These are phyloP conservation scores for Cinnamomum micranthum DNA, from an alignment of 164 flowering plant species.

Conservation along the genomic window DNA sequence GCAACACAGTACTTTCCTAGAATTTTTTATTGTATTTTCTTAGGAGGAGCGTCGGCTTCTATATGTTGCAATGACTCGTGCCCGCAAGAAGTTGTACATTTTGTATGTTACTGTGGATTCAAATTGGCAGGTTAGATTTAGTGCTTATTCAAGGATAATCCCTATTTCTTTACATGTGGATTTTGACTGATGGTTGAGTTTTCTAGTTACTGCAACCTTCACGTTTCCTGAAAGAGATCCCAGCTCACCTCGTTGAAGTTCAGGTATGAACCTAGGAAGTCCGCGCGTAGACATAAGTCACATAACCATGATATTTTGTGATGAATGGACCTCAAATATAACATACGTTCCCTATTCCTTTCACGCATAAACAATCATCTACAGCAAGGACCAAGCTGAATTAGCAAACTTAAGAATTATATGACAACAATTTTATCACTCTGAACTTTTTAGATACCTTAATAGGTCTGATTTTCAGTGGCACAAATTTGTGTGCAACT, in stretches of 20 bases:
- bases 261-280: constrained; percentile 37
- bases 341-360: neutral
- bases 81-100: constrained; percentile 72
- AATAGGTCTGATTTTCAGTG: neutral
- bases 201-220: constrained; percentile 88
- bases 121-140: constrained; percentile 70
- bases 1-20: neutral
- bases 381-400: neutral
- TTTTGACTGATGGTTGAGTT: constrained; percentile 5
- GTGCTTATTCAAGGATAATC: constrained; percentile 1
- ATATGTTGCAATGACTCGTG: constrained; percentile 98
- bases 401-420: too few relatives aligned
- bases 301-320: too few relatives aligned
- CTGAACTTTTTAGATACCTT: too few relatives aligned
- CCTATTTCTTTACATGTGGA: neutral
- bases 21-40: neutral
- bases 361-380: neutral
- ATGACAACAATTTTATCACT: too few relatives aligned
- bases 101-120: constrained; percentile 71
- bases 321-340: too few relatives aligned
- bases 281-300: too few relatives aligned
- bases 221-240: constrained; percentile 83
- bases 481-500: neutral
- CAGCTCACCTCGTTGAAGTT: constrained; percentile 58
- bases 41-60: constrained; percentile 90